Evolutionary conservation across 495 filamentous ascomycete species (phyloP).

Genomic region (Trichoderma parareesei): DNA sequence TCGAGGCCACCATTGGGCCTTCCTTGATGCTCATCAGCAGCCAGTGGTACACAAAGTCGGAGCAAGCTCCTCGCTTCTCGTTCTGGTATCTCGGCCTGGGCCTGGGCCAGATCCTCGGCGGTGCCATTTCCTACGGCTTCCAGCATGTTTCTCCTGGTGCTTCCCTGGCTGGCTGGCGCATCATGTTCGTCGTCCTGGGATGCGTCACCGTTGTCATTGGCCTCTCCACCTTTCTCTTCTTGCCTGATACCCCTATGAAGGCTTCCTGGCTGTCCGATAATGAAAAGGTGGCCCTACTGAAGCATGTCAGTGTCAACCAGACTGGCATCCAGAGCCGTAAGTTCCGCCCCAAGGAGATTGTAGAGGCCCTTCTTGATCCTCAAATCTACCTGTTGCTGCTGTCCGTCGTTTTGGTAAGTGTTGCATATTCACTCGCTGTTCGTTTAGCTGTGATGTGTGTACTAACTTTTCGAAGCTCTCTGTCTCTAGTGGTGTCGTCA

Average conservation of each 20-base stretch:
- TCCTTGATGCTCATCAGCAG: constrained; percentile 46
- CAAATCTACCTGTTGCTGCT: constrained; percentile 27
- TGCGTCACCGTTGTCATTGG: constrained; percentile 45
- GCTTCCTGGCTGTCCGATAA: constrained; percentile 41
- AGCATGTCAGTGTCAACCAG: constrained; percentile 34
- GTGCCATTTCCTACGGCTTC: constrained; percentile 51
- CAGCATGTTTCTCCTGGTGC: constrained; percentile 42
- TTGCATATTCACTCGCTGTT: neutral
- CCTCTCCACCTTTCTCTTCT: constrained; percentile 32
- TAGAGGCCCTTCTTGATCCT: constrained; percentile 28
- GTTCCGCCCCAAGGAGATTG: constrained; percentile 36
- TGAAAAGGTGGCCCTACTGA: constrained; percentile 39
- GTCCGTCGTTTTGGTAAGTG: constrained; percentile 21
- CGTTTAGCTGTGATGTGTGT: neutral
- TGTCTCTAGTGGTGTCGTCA: constrained; percentile 52
- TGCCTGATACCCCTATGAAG: constrained; percentile 47
- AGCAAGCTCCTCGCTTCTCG: constrained; percentile 52
- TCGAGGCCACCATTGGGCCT: constrained; percentile 56
- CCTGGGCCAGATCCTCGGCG: constrained; percentile 54
- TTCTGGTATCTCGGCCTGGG: constrained; percentile 59
- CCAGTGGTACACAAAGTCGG: constrained; percentile 56
- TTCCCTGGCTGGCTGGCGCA: constrained; percentile 47
- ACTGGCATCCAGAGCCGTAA: constrained; percentile 47
- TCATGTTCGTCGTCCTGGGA: constrained; percentile 55
- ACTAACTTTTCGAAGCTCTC: constrained; percentile 20